phyloP scores from a whole-genome alignment of 2,329 filamentous ascomycete genomes.

The Grosmannia serpens region DNA sequence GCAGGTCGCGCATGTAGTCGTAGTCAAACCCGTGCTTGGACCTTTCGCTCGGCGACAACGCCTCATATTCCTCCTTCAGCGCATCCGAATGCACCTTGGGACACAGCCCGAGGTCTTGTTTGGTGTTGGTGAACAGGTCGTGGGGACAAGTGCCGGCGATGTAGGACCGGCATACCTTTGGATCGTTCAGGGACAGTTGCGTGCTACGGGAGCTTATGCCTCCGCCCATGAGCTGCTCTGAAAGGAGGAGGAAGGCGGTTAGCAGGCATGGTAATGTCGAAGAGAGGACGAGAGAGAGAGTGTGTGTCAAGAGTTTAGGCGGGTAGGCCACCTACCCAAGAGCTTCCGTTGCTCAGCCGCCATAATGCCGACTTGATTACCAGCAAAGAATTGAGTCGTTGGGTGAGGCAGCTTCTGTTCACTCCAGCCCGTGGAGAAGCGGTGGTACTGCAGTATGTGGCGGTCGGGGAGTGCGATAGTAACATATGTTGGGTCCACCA shows the following conservation, averaged over 20 bases:
- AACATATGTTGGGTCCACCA: neutral
- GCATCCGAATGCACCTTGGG: slow-evolving; percentile 80
- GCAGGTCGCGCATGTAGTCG: slow-evolving; percentile 92
- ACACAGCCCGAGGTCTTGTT: slow-evolving; percentile 89
- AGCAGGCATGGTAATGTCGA: neutral
- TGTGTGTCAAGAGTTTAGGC: no score
- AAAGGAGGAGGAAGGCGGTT: neutral
- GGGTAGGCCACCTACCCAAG: slow-evolving; percentile 52
- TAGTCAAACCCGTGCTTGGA: slow-evolving; percentile 83
- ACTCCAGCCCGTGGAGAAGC: neutral
- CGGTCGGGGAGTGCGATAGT: no score
- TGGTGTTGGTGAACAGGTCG: slow-evolving; percentile 98
- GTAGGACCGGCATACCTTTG: slow-evolving; percentile 91
- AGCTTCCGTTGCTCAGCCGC: slow-evolving; percentile 96
- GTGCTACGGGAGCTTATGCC: slow-evolving; percentile 62
- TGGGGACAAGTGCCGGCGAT: slow-evolving; percentile 90
- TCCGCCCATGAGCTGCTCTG: slow-evolving; percentile 85
- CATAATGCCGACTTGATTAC: slow-evolving; percentile 40
- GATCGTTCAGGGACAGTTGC: slow-evolving; percentile 78
- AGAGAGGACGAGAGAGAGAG: neutral
- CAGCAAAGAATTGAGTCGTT: neutral
- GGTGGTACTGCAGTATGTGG: no score
- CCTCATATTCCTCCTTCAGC: slow-evolving; percentile 81
- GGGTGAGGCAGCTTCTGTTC: neutral
- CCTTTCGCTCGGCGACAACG: slow-evolving; percentile 57